Conservation (phyloP, 768 basidiomycete species). For the Suillus occidentalis region DNA sequence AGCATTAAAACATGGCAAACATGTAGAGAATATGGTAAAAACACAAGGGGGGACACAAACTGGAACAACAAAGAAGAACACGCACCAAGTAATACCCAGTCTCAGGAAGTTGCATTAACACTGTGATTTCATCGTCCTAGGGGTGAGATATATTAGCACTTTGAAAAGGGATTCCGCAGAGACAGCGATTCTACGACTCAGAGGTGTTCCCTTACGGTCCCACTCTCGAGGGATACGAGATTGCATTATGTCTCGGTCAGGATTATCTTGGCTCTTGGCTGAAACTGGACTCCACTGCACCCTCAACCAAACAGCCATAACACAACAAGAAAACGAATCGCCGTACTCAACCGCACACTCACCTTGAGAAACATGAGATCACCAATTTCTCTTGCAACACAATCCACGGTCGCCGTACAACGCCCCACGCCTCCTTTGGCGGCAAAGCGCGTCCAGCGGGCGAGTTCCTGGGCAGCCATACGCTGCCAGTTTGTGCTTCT, state of each 20-base stretch:
- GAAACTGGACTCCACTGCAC: neutral
- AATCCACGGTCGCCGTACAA: conserved; percentile 72
- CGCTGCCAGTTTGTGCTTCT: neutral
- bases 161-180: neutral
- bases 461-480: conserved; percentile 73
- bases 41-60: neutral
- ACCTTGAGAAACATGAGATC: conserved; percentile 90
- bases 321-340: neutral
- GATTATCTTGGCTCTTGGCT: neutral
- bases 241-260: neutral
- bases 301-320: conserved; percentile 1
- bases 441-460: conserved; percentile 83
- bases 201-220: neutral
- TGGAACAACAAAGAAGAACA: conserved; percentile 16
- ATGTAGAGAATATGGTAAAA: neutral
- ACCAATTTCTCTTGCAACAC: conserved; percentile 67
- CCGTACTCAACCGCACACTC: conserved; percentile 20
- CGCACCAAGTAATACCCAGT: conserved; percentile 64
- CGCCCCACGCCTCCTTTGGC: conserved; percentile 83
- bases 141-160: neutral
- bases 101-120: conserved; percentile 68
- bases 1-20: neutral
- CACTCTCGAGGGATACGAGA: neutral
- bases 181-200: neutral
- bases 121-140: conserved; percentile 78